Evolutionary conservation across 345 rosid genomes (phyloP).

Genomic region (Camelina sativa): DNA sequence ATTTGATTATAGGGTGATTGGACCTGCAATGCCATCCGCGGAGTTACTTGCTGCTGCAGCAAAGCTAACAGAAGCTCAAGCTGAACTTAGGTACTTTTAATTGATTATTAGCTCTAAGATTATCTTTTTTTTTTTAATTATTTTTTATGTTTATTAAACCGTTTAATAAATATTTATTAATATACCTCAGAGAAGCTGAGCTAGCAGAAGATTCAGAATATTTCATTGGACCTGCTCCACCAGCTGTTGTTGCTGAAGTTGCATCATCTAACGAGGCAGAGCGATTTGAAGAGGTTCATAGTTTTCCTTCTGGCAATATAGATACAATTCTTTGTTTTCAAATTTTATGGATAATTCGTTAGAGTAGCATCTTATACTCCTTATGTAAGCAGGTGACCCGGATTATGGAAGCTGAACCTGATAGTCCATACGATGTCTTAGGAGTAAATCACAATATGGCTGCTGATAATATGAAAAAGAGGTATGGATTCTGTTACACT

Average conservation of each 20-base stretch:
- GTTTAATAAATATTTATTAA: slow-evolving; percentile 1
- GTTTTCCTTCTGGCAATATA: slow-evolving; percentile 13
- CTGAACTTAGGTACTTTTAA: slow-evolving; percentile 66
- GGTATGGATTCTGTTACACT: slow-evolving; percentile 50
- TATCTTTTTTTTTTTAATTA: background rate
- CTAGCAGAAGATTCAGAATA: slow-evolving; percentile 78
- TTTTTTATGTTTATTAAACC: background rate
- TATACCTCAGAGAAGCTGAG: slow-evolving; percentile 70
- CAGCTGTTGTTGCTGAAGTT: slow-evolving; percentile 89
- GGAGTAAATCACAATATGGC: slow-evolving; percentile 79
- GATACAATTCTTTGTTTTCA: background rate
- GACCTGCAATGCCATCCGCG: slow-evolving; percentile 95
- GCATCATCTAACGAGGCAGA: slow-evolving; percentile 93
- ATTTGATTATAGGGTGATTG: slow-evolving; percentile 66
- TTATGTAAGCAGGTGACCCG: slow-evolving; percentile 68
- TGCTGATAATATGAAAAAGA: slow-evolving; percentile 81
- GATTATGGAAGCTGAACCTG: slow-evolving; percentile 74
- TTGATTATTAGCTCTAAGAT: background rate
- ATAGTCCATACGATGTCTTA: slow-evolving; percentile 75
- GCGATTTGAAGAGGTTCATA: slow-evolving; percentile 87
- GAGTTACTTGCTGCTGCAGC: slow-evolving; percentile 94
- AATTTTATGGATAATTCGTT: slow-evolving; percentile 2
- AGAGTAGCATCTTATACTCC: slow-evolving; percentile 19
- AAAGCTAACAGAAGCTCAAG: slow-evolving; percentile 91
- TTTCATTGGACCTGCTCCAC: slow-evolving; percentile 91